Evolutionary conservation across 2,329 filamentous ascomycete species (phyloP).

Genomic region (Stachybotrys elegans): DNA sequence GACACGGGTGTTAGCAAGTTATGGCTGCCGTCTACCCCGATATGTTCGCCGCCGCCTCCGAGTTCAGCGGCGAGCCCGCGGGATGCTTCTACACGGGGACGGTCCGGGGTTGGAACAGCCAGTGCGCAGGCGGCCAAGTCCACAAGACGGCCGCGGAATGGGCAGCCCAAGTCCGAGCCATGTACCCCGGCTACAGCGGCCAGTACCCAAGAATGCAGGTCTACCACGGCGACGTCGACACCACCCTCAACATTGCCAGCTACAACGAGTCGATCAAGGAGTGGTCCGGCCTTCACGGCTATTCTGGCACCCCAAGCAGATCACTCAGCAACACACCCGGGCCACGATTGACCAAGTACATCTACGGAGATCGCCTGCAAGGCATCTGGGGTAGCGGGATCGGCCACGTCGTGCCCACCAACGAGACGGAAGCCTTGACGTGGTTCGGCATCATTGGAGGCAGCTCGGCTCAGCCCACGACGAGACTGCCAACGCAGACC

Average conservation of each 20-base stretch:
- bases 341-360: slow-evolving; percentile 22
- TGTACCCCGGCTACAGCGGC: slow-evolving; percentile 46
- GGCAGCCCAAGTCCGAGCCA: slow-evolving; percentile 38
- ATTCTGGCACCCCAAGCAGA: slow-evolving; percentile 19
- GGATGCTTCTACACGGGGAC: slow-evolving; percentile 39
- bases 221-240: slow-evolving; percentile 50
- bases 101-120: slow-evolving; percentile 43
- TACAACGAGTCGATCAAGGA: slow-evolving; percentile 54
- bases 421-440: slow-evolving; percentile 19
- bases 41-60: slow-evolving; percentile 38
- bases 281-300: slow-evolving; percentile 46
- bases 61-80: slow-evolving; percentile 37
- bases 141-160: slow-evolving; percentile 39
- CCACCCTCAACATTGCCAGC: slow-evolving; percentile 45
- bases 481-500: background rate
- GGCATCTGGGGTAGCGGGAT: slow-evolving; percentile 27
- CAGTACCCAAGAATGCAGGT: slow-evolving; percentile 50
- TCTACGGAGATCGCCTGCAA: slow-evolving; percentile 26
- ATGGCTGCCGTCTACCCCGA: slow-evolving; percentile 42
- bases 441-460: slow-evolving; percentile 15
- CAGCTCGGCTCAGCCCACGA: background rate
- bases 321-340: slow-evolving; percentile 21
- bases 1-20: slow-evolving; percentile 32
- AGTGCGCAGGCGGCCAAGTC: slow-evolving; percentile 42
- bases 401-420: slow-evolving; percentile 25